phyloP scores from a whole-genome alignment of 2,329 filamentous ascomycete species.

The Fusarium sublunatum region DNA sequence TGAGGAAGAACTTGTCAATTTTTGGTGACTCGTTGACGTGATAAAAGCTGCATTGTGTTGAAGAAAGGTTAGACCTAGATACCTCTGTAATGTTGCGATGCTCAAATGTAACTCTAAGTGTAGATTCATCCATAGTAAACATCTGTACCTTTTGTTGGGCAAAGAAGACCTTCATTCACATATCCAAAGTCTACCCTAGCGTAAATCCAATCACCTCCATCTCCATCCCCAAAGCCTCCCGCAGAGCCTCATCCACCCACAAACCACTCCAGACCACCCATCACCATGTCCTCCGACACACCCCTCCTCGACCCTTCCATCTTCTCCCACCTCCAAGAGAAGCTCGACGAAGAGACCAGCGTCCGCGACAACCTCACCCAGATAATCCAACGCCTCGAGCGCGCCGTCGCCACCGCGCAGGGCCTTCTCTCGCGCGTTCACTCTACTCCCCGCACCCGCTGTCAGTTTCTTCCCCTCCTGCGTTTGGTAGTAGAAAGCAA shows the following conservation, averaged over 20 bases:
- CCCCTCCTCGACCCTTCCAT: constrained; percentile 77
- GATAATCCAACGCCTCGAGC: constrained; percentile 83
- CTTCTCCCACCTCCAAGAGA: constrained; percentile 86
- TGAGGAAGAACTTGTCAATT: constrained; percentile 56
- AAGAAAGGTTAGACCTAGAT: background rate
- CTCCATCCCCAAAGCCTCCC: constrained; percentile 26
- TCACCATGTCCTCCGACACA: constrained; percentile 50
- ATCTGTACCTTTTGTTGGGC: background rate
- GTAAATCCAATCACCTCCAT: constrained; percentile 16
- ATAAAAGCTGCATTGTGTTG: fast-evolving
- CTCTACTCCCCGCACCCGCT: constrained; percentile 76
- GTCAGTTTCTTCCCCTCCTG: constrained; percentile 51
- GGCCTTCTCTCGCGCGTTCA: constrained; percentile 90
- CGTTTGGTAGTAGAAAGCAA: background rate
- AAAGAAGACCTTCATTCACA: constrained; percentile 8
- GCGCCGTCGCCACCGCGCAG: constrained; percentile 82
- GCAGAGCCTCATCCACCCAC: constrained; percentile 35
- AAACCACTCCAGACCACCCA: constrained; percentile 13
- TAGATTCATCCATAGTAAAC: background rate
- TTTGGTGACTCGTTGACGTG: background rate
- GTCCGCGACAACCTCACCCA: constrained; percentile 86
- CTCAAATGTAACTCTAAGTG: fast-evolving
- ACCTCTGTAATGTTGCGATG: background rate
- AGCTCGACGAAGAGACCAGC: constrained; percentile 87
- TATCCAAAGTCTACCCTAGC: constrained; percentile 13